Evolutionary conservation across 2,329 filamentous ascomycete species (phyloP), one percentile per base, ranked within the genome.

Genomic region (Scedosporium apiospermum): DNA sequence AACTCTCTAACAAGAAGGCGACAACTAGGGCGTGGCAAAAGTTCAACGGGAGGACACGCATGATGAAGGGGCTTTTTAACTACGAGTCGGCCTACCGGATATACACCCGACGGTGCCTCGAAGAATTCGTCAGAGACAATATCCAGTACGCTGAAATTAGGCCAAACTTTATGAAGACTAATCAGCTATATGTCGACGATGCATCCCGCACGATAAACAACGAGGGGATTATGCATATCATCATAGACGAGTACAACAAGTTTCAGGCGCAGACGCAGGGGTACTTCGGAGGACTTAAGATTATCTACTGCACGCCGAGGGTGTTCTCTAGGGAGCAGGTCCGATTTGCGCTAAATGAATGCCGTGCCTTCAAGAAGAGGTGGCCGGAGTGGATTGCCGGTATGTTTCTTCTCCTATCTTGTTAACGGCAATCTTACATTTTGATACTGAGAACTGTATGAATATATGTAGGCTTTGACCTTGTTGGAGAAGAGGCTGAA

Each of bases 71-170:
- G 0, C 76, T 90, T 0, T 81, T 89, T 68, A 88, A 87, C 69
- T 89, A 89, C 67, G 80, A 85, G 69, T 78, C 76, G 3, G 85
- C 86, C 3, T 89, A 86, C 68, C 75, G 77, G 57, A 76, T 74
- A 70, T 90, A 90, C 67, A 88, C 86, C 2, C 74, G 76, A 9
- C 70, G 75, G 3, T 84, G 83, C 21, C 82, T 89, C 10, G 75
- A 85, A 63, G 82, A 85, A 64, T 86, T 90, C 70, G 80, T 85
- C 23, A 68, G 76, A 5, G 86, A 90, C 68, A 83, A 83, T 53
- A 86, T 90, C 66, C 87, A 88, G 73, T 90, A 89, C 67, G 87
- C 86, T 30, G 88, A 90, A 72, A 82, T 90, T 49, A 80, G 88
- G 30, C 87, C 86, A 2, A 90, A 89, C 73, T 84, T 90, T 53